Base-by-base conservation (phyloP, 768 basidiomycete genomes). In the Phaeotremella fagi region DNA sequence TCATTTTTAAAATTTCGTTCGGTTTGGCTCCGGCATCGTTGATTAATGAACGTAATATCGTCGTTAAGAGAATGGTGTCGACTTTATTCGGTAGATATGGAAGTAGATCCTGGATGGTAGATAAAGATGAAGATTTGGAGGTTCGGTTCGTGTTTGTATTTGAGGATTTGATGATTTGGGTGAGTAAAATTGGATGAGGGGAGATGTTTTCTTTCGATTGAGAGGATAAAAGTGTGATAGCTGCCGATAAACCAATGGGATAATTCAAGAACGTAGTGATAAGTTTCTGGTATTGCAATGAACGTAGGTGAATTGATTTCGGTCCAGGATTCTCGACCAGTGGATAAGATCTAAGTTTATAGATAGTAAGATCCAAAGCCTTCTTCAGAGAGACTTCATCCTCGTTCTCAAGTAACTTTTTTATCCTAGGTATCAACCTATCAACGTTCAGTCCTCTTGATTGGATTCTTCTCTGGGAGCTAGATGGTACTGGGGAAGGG, bases 1-100 rank as follows among this genome's bases (percentile, higher is more conserved):
- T 66, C 46, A 62, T 66, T 31, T 41, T 26, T 37, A 57, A 52
- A 4, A 66, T 45, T 4, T 56, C 51, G 16, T 41, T 29, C 3
- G 60, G 47, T 12, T 11, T 6, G 38, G 22, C 22, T 14, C 38
- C 38, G 7, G 38, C 22, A 22, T 41, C 38, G 7, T 18, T 6
- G 7, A 41, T 20, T 22, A 41, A 22, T 12, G 38, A 11, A 6
- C 38, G 7, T 6, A 41, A 18, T 6, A 41, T 41, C 12, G 38
- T 41, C 11, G 38, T 41, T 20, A 41, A 41, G 38, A 41, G 38
- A 11, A 12, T 11, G 11, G 22, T 6, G 22, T 41, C 38, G 12
- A 41, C 38, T 18, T 20, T 11, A 11, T 41, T 20, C 7, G 38
- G 38, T 12, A 41, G 38, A 7, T 14, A 20, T 7, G 11, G 38